Conservation (phyloP, 805 yeast species). For the Myxozyma neglecta region DNA sequence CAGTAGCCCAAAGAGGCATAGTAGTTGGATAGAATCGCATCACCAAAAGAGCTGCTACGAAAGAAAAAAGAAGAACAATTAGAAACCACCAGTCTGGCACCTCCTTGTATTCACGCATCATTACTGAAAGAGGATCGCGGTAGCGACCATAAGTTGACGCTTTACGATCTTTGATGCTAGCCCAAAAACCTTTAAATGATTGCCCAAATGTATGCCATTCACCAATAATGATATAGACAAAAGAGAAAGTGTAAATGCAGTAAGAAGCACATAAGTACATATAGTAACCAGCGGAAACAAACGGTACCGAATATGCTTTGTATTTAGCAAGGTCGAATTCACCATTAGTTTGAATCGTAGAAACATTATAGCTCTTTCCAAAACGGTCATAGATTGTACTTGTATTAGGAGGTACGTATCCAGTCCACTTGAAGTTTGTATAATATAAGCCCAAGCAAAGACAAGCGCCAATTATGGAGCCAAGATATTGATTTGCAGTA, state of each 20-base stretch:
- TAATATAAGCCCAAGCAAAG: constrained; percentile 54
- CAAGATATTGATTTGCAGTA: constrained; percentile 44
- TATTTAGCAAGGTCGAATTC: constrained; percentile 51
- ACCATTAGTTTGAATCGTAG: constrained; percentile 46
- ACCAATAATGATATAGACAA: constrained; percentile 48
- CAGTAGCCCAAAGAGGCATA: constrained; percentile 62
- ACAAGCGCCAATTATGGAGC: constrained; percentile 51
- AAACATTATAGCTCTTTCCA: constrained; percentile 47
- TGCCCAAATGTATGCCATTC: constrained; percentile 37
- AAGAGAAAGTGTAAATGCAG: constrained; percentile 54
- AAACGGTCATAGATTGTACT: constrained; percentile 43
- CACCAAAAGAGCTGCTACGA: constrained; percentile 36
- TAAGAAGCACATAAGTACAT: constrained; percentile 55
- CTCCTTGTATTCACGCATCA: constrained; percentile 58
- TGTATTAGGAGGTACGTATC: constrained; percentile 48
- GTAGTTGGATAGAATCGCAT: constrained; percentile 47
- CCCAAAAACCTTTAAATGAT: constrained; percentile 10
- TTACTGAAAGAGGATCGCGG: constrained; percentile 46
- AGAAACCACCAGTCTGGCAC: constrained; percentile 77
- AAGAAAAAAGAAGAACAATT: constrained; percentile 47
- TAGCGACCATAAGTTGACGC: constrained; percentile 3
- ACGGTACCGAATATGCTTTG: constrained; percentile 61
- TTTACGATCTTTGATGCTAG: constrained; percentile 8
- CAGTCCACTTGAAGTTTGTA: constrained; percentile 50
- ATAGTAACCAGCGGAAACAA: constrained; percentile 52